Conservation (phyloP, 1,139 yeast genomes). For the Suhomyces atakaporum region DNA sequence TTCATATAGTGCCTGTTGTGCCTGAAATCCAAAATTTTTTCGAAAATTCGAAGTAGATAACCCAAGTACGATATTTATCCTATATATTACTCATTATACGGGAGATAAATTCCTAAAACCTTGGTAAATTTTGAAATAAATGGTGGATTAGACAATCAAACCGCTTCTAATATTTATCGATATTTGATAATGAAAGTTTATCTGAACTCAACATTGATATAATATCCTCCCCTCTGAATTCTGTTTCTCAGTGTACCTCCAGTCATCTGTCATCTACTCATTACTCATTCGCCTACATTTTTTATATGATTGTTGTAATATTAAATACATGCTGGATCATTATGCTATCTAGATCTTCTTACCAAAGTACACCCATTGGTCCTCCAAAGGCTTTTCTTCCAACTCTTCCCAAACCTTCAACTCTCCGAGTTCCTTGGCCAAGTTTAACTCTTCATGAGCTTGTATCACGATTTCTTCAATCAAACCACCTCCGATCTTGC, state of each 20-base stretch:
- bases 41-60: neutral
- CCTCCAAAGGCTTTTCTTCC: conserved; percentile 68
- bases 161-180: too few species aligned
- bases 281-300: too few species aligned
- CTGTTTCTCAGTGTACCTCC: too few species aligned
- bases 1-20: conserved; percentile 1
- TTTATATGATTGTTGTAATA: neutral
- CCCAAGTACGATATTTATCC: too few species aligned
- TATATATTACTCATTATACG: too few species aligned
- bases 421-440: conserved; percentile 67
- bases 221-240: too few species aligned
- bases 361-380: conserved; percentile 74
- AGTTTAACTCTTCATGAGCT: conserved; percentile 77
- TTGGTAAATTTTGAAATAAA: too few species aligned
- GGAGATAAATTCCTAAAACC: too few species aligned
- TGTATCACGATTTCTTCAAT: conserved; percentile 82
- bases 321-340: conserved; percentile 2
- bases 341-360: conserved; percentile 43
- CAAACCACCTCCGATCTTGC: conserved; percentile 76
- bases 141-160: too few species aligned
- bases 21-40: neutral
- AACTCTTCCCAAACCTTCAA: conserved; percentile 70
- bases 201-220: too few species aligned
- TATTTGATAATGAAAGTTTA: too few species aligned
- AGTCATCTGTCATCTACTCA: too few species aligned